Evolutionary conservation across 768 basidiomycete species (phyloP).

Genomic region (Mycena crocata): DNA sequence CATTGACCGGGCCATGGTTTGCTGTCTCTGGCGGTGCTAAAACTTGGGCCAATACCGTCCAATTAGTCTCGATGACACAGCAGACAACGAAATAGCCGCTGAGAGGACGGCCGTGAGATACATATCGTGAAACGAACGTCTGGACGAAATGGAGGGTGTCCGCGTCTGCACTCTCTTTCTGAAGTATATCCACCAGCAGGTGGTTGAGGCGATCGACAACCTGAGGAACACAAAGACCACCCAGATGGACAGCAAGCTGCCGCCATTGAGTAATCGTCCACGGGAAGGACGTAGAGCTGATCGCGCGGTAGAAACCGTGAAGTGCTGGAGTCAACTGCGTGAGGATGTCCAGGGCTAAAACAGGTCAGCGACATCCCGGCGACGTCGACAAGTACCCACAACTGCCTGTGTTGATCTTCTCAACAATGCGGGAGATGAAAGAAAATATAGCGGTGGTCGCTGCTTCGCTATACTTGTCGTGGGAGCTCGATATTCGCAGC

Average conservation of each 20-base stretch:
- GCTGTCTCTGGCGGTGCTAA: slow-evolving; percentile 51
- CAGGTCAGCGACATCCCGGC: not conserved
- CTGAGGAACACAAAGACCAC: slow-evolving; percentile 70
- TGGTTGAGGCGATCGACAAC: slow-evolving; percentile 81
- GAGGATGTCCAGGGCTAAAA: slow-evolving; percentile 75
- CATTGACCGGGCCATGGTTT: slow-evolving; percentile 51
- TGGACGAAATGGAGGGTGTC: slow-evolving; percentile 69
- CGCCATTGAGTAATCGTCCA: slow-evolving; percentile 81
- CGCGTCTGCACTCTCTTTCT: slow-evolving; percentile 60
- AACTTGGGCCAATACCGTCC: slow-evolving; percentile 88
- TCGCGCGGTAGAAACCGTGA: slow-evolving; percentile 88
- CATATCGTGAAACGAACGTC: slow-evolving; percentile 80
- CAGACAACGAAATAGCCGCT: slow-evolving; percentile 91
- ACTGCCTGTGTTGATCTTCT: slow-evolving; percentile 63
- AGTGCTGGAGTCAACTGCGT: slow-evolving; percentile 83
- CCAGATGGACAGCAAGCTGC: slow-evolving; percentile 62
- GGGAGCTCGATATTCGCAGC: slow-evolving; percentile 70
- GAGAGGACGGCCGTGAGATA: slow-evolving; percentile 80
- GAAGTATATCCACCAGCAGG: slow-evolving; percentile 72
- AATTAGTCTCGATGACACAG: slow-evolving; percentile 86
- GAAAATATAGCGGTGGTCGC: slow-evolving; percentile 69
- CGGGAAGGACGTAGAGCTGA: slow-evolving; percentile 80
- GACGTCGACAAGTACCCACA: slow-evolving; percentile 50
- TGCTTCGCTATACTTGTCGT: slow-evolving; percentile 60
- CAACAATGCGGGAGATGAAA: slow-evolving; percentile 70